A percentile compares a stretch with the other conserved stretches of the same genome.
Evolutionary conservation across 306 rosid species (phyloP).

Genomic region (apple (Malus domestica)): DNA sequence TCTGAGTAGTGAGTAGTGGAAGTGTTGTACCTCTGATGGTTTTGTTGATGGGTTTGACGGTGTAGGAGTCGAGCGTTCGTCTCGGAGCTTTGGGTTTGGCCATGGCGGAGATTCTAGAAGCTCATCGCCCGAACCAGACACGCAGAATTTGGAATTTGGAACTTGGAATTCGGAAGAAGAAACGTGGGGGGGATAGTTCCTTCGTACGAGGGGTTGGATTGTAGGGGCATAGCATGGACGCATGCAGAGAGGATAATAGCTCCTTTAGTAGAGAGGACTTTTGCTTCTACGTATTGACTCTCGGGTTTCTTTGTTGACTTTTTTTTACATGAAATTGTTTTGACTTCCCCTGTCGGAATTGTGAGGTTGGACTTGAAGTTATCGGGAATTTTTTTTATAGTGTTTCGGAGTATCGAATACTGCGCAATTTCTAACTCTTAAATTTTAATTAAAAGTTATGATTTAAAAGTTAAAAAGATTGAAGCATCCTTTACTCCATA

Average conservation of each 20-base stretch:
- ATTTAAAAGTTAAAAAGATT: too few species aligned
- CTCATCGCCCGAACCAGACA: not conserved
- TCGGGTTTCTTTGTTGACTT: not conserved
- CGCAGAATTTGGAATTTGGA: not conserved
- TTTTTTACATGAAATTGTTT: not conserved
- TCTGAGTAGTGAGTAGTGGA: not conserved
- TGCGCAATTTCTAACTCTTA: too few species aligned
- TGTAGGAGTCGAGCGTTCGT: constrained; percentile 90
- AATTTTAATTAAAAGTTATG: too few species aligned
- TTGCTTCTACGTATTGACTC: not conserved
- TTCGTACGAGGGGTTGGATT: not conserved
- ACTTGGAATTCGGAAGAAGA: not conserved
- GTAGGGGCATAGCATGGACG: not conserved
- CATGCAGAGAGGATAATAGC: not conserved
- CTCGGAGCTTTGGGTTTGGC: constrained; percentile 80
- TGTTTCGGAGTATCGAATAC: too few species aligned
- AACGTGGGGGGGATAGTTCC: not conserved
- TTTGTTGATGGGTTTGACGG: constrained; percentile 83
- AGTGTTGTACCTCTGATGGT: constrained; percentile 46
- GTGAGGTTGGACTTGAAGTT: too few species aligned
- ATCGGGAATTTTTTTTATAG: too few species aligned
- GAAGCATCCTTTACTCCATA: too few species aligned
- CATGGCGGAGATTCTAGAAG: constrained; percentile 30
- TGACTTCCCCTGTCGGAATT: too few species aligned
- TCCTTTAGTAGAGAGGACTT: not conserved